Base-by-base conservation (phyloP, 495 filamentous ascomycete genomes). In the Rostrohypoxylon terebratum region DNA sequence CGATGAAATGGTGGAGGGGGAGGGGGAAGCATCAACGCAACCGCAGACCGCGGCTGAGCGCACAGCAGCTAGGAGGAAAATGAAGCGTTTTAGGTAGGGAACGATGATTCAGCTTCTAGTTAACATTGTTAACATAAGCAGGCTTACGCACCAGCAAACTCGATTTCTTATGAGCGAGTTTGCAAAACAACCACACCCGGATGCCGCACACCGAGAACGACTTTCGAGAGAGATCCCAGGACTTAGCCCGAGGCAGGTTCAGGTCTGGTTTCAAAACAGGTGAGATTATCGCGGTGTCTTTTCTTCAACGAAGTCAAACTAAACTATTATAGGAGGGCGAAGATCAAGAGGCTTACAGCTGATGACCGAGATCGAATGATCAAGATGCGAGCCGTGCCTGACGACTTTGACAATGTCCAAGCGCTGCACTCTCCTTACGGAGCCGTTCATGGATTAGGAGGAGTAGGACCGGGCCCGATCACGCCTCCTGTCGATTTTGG, bases 251-350 rank as follows among this genome's bases (percentile, higher is more conserved):
- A 89, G 95, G 65, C 95, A 98, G 78, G 95, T 98, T 8, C 95
- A 98, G 83, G 95, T 98, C 66, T 98, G 95, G 95, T 98, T 98
- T 80, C 95, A 98, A 81, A 98, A 98, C 81, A 89, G 95, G 95
- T 97, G 86, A 71, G 86, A 78, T 59, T 72, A 54, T 62, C 61
- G 14, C 59, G 60, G 62, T 34, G 58, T 45, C 66, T 45, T 59
- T 65, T 34, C 68, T n/a, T n/a, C 58, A 58, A 54, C 53, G 57
- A 58, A 62, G 42, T 62, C 31, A 68, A 59, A 40, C 76, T 83
- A 73, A 83, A 78, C 54, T 33, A 72, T 63, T 57, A 61, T 68
- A 98, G 95, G 82, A 85, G 95, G 78, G 95, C 95, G 21, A 98
- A 98, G 81, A 90, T 98, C 78, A 98, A 97, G 87, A 90, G 95